These are phyloP conservation scores for Ustanciosporium gigantosporum DNA, from an alignment of 1,284 basidiomycete species.

Conservation along the genomic window DNA sequence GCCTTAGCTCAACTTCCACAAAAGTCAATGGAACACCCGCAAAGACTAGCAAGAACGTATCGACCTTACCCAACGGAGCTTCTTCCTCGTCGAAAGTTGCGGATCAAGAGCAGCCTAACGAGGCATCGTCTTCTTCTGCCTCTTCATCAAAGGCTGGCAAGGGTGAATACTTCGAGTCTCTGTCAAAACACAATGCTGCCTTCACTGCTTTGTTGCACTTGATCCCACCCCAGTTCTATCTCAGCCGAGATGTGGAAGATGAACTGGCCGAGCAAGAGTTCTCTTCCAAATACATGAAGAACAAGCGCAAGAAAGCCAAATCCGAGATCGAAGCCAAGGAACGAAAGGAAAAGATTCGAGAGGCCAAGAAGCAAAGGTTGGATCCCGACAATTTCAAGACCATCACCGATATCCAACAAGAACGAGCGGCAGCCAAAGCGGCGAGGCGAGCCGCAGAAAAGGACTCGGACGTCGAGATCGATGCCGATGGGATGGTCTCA, in stretches of 20 bases:
- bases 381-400: slow-evolving; percentile 55
- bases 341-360: slow-evolving; percentile 43
- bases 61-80: too few species aligned
- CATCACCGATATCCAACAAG: slow-evolving; percentile 44
- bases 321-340: slow-evolving; percentile 48
- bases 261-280: slow-evolving; percentile 25
- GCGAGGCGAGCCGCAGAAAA: slow-evolving; percentile 24
- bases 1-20: too few species aligned
- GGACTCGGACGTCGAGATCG: slow-evolving; percentile 37
- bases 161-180: slow-evolving; percentile 29
- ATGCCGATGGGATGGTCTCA: slow-evolving; percentile 32
- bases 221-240: slow-evolving; percentile 56
- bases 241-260: slow-evolving; percentile 36
- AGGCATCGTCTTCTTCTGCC: slow-evolving; percentile 1
- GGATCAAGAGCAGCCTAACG: background rate
- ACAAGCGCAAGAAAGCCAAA: slow-evolving; percentile 56
- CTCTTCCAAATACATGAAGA: slow-evolving; percentile 55
- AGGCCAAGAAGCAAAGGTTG: slow-evolving; percentile 49
- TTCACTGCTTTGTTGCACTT: slow-evolving; percentile 49
- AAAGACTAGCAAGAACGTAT: too few species aligned
- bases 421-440: slow-evolving; percentile 38
- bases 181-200: slow-evolving; percentile 43
- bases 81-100: too few species aligned
- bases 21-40: too few species aligned
- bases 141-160: slow-evolving; percentile 1